Evolutionary conservation across 2,329 filamentous ascomycete genomes (phyloP).

Genomic region (Samsoniella hepiali): DNA sequence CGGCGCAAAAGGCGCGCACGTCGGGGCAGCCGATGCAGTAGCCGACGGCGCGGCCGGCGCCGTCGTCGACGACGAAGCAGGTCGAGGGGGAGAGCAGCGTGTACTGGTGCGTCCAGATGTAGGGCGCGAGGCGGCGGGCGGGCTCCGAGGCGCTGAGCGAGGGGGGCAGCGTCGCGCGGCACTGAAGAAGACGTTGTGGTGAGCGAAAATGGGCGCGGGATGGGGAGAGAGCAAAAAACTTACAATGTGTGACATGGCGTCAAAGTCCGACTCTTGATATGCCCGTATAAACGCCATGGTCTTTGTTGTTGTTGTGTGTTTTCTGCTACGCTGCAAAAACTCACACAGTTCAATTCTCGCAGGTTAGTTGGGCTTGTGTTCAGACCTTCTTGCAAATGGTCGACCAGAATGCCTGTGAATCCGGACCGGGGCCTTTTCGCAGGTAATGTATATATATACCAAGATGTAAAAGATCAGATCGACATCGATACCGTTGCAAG

Average conservation of each 20-base stretch:
- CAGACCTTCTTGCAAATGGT: too few relatives aligned
- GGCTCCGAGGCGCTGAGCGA: conserved; percentile 36
- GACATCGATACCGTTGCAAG: too few relatives aligned
- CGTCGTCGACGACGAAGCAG: conserved; percentile 49
- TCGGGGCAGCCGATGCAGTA: conserved; percentile 48
- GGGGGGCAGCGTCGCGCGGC: conserved; percentile 45
- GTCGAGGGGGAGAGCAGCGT: conserved; percentile 43
- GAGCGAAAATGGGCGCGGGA: neutral
- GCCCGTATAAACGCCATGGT: conserved; percentile 45
- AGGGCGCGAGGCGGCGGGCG: conserved; percentile 40
- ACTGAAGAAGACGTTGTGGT: conserved; percentile 31
- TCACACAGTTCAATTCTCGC: too few relatives aligned
- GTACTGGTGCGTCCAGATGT: conserved; percentile 52
- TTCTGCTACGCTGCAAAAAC: too few relatives aligned
- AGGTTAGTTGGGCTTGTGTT: too few relatives aligned
- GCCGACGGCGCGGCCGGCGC: conserved; percentile 42
- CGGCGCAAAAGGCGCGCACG: conserved; percentile 37
- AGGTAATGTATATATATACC: too few relatives aligned
- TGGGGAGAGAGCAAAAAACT: conserved; percentile 19
- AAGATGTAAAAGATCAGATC: too few relatives aligned
- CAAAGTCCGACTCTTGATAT: conserved; percentile 38
- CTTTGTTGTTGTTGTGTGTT: neutral
- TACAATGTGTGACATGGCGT: conserved; percentile 41
- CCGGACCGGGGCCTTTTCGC: too few relatives aligned
- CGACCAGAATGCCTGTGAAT: neutral